A percentile compares a stretch with the other conserved stretches of the same genome.
These are phyloP conservation scores for Balansia obtecta DNA, from an alignment of 2,329 filamentous ascomycete genomes.

Conservation along the genomic window DNA sequence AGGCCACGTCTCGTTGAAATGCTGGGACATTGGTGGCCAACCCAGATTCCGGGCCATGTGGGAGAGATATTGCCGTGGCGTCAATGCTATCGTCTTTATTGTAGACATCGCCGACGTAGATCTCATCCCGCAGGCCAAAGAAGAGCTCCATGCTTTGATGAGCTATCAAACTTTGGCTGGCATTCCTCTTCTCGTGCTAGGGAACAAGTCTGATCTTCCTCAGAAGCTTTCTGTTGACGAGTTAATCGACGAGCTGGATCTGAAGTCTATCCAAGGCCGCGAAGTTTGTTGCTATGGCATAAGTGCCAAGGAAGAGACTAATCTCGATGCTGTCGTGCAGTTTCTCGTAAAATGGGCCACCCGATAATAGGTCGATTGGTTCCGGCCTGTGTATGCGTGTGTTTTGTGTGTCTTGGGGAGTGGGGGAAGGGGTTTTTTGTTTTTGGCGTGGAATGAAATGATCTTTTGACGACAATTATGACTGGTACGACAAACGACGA, in stretches of 20 bases:
- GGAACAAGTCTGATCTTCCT: slow-evolving; percentile 94
- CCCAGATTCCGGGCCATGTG: slow-evolving; percentile 97
- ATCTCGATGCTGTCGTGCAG: slow-evolving; percentile 90
- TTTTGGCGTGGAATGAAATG: background rate
- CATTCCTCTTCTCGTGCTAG: slow-evolving; percentile 86
- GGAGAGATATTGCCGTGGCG: slow-evolving; percentile 95
- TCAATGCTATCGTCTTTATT: slow-evolving; percentile 97
- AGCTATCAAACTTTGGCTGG: slow-evolving; percentile 72
- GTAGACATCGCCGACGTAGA: slow-evolving; percentile 86
- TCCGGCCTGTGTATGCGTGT: background rate
- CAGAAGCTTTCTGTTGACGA: slow-evolving; percentile 87
- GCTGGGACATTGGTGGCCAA: slow-evolving; percentile 97
- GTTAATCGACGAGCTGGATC: slow-evolving; percentile 81
- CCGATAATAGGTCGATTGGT: slow-evolving; percentile 35
- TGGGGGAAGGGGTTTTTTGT: background rate
- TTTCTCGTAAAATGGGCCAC: slow-evolving; percentile 88
- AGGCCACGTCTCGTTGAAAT: slow-evolving; percentile 96
- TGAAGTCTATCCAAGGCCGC: slow-evolving; percentile 78
- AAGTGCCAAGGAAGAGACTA: slow-evolving; percentile 97
- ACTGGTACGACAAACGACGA: slow-evolving; percentile 5
- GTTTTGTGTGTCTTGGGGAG: too few relatives aligned
- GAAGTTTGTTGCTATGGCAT: slow-evolving; percentile 99
- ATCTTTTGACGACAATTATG: slow-evolving; percentile 6
- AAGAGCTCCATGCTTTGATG: slow-evolving; percentile 85
- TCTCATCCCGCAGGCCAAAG: slow-evolving; percentile 71